Evolutionary conservation across 352 stramenopile species (phyloP), one percentile per base, ranked within the genome.

Genomic region (Phytopythium chamaehyphon): DNA sequence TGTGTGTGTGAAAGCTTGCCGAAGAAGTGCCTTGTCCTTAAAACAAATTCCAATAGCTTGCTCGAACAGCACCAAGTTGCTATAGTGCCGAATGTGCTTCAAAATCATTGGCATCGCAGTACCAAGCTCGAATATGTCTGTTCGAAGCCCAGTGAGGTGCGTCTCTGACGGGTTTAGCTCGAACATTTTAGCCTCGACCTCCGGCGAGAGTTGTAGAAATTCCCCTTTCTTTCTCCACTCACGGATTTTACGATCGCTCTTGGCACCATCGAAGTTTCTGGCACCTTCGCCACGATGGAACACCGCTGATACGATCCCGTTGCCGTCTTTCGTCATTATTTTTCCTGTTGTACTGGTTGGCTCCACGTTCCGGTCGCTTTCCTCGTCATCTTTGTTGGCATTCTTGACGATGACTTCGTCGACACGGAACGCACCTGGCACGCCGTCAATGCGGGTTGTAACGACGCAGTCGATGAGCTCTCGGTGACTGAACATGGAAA

Each of bases 21-120:
- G 80, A 36, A 93, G 58, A 36, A 95, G 61, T 15, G 83, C 68
- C 59, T 88, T 91, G 61, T 93, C 79, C 7, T 70, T 69, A 28
- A 93, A 90, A 14, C 47, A 61, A 9, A 93, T 50, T 5, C 66
- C 71, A 73, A 91, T 87, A 19, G 61, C 61, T 14, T 33, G 38
- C 56, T 86, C 76, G 50, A 95, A 93, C 38, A 65, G 83, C 18
- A 68, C 62, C 3, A 93, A 59, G 19, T 90, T 46, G 21, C 73
- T 76, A 54, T 79, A 90, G 52, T 95, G 73, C 11, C 82, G 79
- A 24, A 95, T 62, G 59, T 90, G 85, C 64, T 91, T 90, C 18
- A 93, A 64, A 40, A 91, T 66, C 80, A 95, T 88, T 16, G 85
- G 83, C 75, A 95, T 88, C n/a, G 77, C 79, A 23, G 69, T 84